phyloP scores from a whole-genome alignment of 1,284 basidiomycete species.

The Fomitopsis betulina region DNA sequence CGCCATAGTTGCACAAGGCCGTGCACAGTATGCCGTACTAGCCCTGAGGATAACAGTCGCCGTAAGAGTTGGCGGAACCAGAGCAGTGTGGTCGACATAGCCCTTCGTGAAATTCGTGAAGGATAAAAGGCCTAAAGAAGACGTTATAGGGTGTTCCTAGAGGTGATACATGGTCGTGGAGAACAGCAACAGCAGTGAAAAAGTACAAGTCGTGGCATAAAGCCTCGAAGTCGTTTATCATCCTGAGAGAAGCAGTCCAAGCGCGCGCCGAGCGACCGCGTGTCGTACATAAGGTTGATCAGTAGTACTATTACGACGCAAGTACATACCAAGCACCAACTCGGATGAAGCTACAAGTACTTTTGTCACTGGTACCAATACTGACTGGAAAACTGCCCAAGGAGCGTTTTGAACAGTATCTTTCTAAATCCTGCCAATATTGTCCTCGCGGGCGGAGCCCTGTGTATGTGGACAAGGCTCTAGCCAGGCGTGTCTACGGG shows the following conservation, averaged over 20 bases:
- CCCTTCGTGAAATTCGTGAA: not conserved
- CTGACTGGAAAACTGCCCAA: too few relatives aligned
- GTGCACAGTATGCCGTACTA: not conserved
- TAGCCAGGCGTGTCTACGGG: too few relatives aligned
- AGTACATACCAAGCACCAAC: too few relatives aligned
- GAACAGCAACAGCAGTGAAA: not conserved
- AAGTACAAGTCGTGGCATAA: not conserved
- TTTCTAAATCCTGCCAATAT: too few relatives aligned
- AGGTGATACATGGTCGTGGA: not conserved
- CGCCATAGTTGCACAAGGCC: not conserved
- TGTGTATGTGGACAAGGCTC: too few relatives aligned
- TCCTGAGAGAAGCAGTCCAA: not conserved
- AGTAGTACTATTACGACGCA: too few relatives aligned
- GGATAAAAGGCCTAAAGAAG: not conserved
- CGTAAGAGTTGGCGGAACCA: not conserved
- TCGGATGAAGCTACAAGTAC: too few relatives aligned
- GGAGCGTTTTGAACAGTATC: too few relatives aligned
- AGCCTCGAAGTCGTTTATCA: not conserved
- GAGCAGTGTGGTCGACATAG: not conserved
- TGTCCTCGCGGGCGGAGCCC: too few relatives aligned
- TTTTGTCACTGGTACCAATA: too few relatives aligned
- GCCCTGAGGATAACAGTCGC: not conserved
- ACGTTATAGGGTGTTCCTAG: not conserved
- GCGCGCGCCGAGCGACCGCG: too few relatives aligned
- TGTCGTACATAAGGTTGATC: not conserved